Conservation (phyloP, 495 filamentous ascomycete species). For the Penicillium robsamsonii region DNA sequence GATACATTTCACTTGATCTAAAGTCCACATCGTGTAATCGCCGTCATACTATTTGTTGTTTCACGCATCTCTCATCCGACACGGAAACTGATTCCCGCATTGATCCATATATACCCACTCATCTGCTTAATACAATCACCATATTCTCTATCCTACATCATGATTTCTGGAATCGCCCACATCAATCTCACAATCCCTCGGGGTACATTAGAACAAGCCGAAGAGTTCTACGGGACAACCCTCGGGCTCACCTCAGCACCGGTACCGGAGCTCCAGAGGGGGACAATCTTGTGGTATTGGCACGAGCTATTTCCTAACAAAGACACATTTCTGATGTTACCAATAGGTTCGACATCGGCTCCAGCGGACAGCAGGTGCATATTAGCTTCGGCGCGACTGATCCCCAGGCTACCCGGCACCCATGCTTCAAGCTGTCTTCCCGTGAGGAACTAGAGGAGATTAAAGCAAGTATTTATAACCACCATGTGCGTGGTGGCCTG, state of each 20-base stretch:
- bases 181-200: slow-evolving; percentile 58
- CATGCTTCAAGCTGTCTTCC: slow-evolving; percentile 54
- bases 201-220: slow-evolving; percentile 51
- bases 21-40: background rate
- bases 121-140: background rate
- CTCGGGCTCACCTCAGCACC: slow-evolving; percentile 49
- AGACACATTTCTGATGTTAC: background rate
- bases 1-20: background rate
- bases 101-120: slow-evolving; percentile 1
- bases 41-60: background rate
- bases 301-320: background rate
- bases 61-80: background rate
- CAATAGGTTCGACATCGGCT: slow-evolving; percentile 54
- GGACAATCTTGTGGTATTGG: slow-evolving; percentile 49
- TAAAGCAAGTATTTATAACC: slow-evolving; percentile 52
- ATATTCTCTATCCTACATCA: slow-evolving; percentile 18
- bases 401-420: slow-evolving; percentile 46
- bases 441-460: slow-evolving; percentile 45
- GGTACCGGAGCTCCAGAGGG: slow-evolving; percentile 51
- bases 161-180: slow-evolving; percentile 61
- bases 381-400: slow-evolving; percentile 53
- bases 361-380: slow-evolving; percentile 59
- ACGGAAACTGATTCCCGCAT: slow-evolving; percentile 11
- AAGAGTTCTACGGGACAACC: slow-evolving; percentile 55
- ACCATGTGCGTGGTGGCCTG: slow-evolving; percentile 47